Percentiles rank a stretch among this genome's conserved stretches.
Evolutionary conservation across 1,284 basidiomycete genomes (phyloP).

Genomic region (Boletellus deceptivus): DNA sequence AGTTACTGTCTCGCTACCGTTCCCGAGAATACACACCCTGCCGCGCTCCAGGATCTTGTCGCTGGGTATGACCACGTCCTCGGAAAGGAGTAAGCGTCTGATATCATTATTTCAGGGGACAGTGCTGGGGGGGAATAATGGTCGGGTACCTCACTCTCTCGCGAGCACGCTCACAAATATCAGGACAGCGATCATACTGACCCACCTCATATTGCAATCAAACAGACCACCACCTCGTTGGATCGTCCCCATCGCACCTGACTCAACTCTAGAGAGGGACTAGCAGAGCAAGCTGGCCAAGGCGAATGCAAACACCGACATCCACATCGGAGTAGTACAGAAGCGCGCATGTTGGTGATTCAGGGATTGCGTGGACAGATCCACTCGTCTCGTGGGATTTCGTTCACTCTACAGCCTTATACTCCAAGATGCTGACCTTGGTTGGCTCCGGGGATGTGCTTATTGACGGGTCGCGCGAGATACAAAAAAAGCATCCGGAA

Average conservation of each 20-base stretch:
- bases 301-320: conserved; percentile 4
- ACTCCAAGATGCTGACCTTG: conserved; percentile 26
- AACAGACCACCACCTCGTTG: conserved; percentile 6
- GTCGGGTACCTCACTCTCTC: conserved; percentile 9
- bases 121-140: conserved; percentile 26
- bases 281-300: background rate
- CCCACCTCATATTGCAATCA: conserved; percentile 21
- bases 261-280: background rate
- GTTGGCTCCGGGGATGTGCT: conserved; percentile 19
- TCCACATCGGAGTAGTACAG: background rate
- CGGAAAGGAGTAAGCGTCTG: conserved; percentile 18
- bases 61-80: conserved; percentile 28
- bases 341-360: conserved; percentile 13
- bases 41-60: conserved; percentile 21
- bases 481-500: background rate
- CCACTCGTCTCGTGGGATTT: conserved; percentile 19
- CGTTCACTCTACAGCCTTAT: conserved; percentile 16
- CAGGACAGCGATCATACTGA: conserved; percentile 21
- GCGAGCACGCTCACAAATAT: too few species aligned
- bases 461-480: background rate
- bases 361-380: conserved; percentile 10
- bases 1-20: conserved; percentile 26
- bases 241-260: conserved; percentile 14
- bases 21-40: conserved; percentile 27
- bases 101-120: conserved; percentile 24